Conservation (phyloP, 164 flowering plant species). For the Pachysandra terminalis region DNA sequence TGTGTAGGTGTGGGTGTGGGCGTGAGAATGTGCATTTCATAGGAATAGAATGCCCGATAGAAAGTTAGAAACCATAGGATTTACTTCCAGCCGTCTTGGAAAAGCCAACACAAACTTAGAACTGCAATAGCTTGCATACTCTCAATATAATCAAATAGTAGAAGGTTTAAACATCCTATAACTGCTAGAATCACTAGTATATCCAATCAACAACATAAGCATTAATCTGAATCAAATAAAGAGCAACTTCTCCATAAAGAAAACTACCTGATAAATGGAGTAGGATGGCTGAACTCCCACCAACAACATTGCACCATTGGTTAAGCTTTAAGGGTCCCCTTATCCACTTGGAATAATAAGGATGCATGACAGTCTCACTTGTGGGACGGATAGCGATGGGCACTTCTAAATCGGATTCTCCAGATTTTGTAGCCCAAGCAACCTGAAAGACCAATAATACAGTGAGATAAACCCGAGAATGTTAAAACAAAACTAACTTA, state of each 20-base stretch:
- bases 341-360: conserved; percentile 93
- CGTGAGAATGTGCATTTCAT: not conserved
- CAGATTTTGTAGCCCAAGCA: conserved; percentile 97
- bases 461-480: no score
- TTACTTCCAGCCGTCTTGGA: not conserved
- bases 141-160: not conserved
- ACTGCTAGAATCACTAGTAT: not conserved
- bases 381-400: conserved; percentile 98
- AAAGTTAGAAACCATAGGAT: not conserved
- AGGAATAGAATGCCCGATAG: no score
- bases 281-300: conserved; percentile 99
- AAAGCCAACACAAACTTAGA: not conserved
- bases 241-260: not conserved
- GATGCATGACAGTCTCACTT: conserved; percentile 99
- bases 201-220: not conserved
- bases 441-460: conserved; percentile 39
- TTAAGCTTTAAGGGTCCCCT: conserved; percentile 96
- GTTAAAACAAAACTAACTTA: no score
- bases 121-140: not conserved
- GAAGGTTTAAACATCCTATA: not conserved
- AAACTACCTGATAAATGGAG: conserved; percentile 89
- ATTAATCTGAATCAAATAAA: not conserved
- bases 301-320: conserved; percentile 99
- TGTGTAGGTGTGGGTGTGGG: no score
- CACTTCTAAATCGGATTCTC: conserved; percentile 72